phyloP scores from a whole-genome alignment of 805 yeast genomes.

The Metschnikowia lochheadii region DNA sequence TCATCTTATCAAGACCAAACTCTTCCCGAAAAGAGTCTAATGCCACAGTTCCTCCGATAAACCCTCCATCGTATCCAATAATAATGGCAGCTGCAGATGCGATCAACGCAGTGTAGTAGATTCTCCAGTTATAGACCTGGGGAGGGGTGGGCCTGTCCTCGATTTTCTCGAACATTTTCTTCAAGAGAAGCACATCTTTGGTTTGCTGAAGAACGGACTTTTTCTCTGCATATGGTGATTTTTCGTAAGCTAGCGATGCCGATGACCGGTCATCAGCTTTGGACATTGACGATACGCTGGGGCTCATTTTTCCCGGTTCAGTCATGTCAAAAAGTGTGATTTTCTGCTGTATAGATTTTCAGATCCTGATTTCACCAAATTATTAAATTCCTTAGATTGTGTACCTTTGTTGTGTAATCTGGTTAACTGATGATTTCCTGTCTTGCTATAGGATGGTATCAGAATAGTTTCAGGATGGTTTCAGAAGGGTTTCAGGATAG shows the following conservation, averaged over 20 bases:
- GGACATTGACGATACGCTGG: background rate
- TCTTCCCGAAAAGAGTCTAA: conserved; percentile 29
- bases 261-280: conserved; percentile 6
- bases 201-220: conserved; percentile 8
- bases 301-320: background rate
- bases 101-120: conserved; percentile 33
- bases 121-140: conserved; percentile 32
- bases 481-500: too few relatives aligned
- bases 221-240: background rate
- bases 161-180: conserved; percentile 25
- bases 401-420: too few relatives aligned
- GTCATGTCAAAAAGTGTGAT: background rate
- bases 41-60: conserved; percentile 39
- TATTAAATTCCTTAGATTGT: too few relatives aligned
- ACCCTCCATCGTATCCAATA: conserved; percentile 40
- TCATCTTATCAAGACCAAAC: conserved; percentile 27
- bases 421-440: too few relatives aligned
- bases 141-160: conserved; percentile 40
- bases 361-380: too few relatives aligned
- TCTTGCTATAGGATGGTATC: too few relatives aligned
- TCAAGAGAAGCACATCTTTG: conserved; percentile 14
- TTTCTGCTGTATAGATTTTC: too few relatives aligned
- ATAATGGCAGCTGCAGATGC: conserved; percentile 39
- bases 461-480: too few relatives aligned
- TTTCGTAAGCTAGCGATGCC: background rate